Evolutionary conservation across 148 eudicot species (phyloP), one percentile per base, ranked within the genome.

Genomic region (Vaccinium myrtillus): DNA sequence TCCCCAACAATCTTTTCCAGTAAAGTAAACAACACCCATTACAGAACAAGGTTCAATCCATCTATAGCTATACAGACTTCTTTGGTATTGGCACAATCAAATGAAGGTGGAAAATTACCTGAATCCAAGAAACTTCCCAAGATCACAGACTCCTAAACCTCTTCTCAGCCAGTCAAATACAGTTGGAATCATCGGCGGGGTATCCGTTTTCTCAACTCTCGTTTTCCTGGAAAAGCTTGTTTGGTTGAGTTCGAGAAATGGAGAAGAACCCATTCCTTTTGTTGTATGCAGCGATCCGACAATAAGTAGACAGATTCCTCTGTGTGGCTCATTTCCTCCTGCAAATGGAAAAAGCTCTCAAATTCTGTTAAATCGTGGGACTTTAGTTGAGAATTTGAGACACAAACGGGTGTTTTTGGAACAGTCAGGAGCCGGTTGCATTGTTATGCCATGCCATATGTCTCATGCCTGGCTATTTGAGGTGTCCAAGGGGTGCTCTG

Each of bases 361-460:
- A 50, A 30, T 4, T 56, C 43, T 8, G 30, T 48, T 74, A 18
- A 65, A 83, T 10, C 36, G 36, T 3, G 30, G 21, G 43, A 27
- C 12, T 0, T 21, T 87, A n/a, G 81, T 89, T 1, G 90, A 92
- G 74, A 90, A 90, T 49, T 81, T 93, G 88, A 88, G 86, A 71
- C 19, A 54, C 7, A 91, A 90, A 70, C 87, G 90, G 67, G 25
- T 63, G 58, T 92, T 91, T 77, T 92, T 93, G 10, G 93, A 91
- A 82, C 84, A 88, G 56, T 90, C 91, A 6, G 95, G 92, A 69
- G 93, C 91, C 7, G 81, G 73, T 58, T 93, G 95, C 73, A 89
- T 93, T 71, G 91, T 90, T 27, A 92, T 91, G 93, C 93, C 95
- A 18, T 91, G 95, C 84, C 91, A 91, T 87, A 3, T 81, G 27